phyloP scores from a whole-genome alignment of 1,284 basidiomycete genomes.

The Singerocomus inundabilis region DNA sequence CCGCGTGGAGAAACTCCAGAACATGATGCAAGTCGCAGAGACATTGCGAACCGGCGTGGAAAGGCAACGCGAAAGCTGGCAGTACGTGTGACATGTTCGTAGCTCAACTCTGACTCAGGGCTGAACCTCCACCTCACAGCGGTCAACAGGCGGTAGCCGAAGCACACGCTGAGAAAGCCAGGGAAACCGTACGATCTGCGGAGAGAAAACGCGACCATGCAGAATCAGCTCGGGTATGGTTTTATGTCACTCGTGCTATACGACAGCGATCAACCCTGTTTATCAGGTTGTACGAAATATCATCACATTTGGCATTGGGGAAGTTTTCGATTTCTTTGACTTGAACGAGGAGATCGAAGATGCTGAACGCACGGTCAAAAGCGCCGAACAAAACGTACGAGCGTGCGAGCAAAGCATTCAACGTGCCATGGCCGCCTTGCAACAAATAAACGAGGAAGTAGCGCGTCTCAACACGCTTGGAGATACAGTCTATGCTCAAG shows the following conservation, averaged over 20 bases:
- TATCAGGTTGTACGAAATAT: conserved; percentile 15
- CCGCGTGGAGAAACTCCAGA: conserved; percentile 1
- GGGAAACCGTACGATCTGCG: conserved; percentile 15
- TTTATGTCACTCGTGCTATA: not conserved
- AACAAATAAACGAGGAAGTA: conserved; percentile 6
- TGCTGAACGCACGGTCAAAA: conserved; percentile 9
- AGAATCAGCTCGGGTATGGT: conserved; percentile 17
- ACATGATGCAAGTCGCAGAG: not conserved
- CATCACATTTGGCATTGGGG: conserved; percentile 16
- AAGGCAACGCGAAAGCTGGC: conserved; percentile 6
- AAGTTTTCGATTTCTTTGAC: conserved; percentile 16
- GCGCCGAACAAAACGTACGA: conserved; percentile 1
- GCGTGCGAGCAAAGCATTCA: conserved; percentile 13
- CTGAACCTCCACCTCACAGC: not conserved
- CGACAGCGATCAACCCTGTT: not conserved
- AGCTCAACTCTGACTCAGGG: not conserved
- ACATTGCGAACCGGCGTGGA: conserved; percentile 1
- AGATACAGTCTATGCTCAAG: conserved; percentile 2
- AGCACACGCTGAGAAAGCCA: conserved; percentile 12
- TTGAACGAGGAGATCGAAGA: conserved; percentile 18
- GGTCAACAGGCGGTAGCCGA: conserved; percentile 9
- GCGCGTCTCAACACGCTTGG: conserved; percentile 5
- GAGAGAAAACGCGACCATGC: conserved; percentile 12
- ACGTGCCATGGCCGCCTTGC: conserved; percentile 5
- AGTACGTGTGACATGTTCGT: not conserved